These are phyloP conservation scores for Fusarium nematophilum DNA, from an alignment of 2,329 filamentous ascomycete species.

Conservation along the genomic window DNA sequence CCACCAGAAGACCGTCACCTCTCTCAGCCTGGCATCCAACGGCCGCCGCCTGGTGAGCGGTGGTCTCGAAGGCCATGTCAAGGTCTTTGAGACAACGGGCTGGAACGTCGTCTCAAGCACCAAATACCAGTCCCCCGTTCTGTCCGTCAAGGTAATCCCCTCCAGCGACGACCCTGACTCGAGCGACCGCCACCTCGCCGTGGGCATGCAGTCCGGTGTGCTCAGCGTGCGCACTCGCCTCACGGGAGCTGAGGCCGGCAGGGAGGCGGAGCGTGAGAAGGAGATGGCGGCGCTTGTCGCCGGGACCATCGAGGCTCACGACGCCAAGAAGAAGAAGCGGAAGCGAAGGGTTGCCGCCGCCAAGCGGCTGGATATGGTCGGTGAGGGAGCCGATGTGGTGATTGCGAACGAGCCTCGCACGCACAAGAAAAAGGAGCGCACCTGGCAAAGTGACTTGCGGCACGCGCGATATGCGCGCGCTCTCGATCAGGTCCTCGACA, in stretches of 20 bases:
- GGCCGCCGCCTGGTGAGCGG: conserved; percentile 86
- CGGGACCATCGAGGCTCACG: conserved; percentile 82
- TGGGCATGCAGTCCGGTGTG: conserved; percentile 95
- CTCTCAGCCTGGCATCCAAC: conserved; percentile 82
- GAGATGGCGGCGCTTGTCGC: conserved; percentile 86
- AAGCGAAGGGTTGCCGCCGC: conserved; percentile 64
- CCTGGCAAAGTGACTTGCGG: conserved; percentile 86
- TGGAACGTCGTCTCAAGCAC: conserved; percentile 97
- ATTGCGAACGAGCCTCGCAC: conserved; percentile 75
- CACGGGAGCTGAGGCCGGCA: conserved; percentile 81
- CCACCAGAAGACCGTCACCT: conserved; percentile 97
- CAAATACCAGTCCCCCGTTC: conserved; percentile 92
- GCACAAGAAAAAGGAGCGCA: conserved; percentile 70
- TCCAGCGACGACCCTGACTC: conserved; percentile 53
- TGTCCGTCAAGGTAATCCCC: conserved; percentile 81
- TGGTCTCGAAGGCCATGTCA: conserved; percentile 94
- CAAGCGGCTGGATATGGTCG: conserved; percentile 78
- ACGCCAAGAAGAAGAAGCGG: conserved; percentile 76
- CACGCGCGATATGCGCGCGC: conserved; percentile 81
- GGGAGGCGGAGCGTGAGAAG: conserved; percentile 80
- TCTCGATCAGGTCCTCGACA: conserved; percentile 80
- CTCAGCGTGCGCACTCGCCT: conserved; percentile 90
- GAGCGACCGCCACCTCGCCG: conserved; percentile 92
- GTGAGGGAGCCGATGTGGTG: conserved; percentile 87
- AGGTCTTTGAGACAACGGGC: conserved; percentile 91